Evolutionary conservation across 768 basidiomycete genomes (phyloP), one percentile per base, ranked within the genome.

Genomic region (Tulasnella sp.): DNA sequence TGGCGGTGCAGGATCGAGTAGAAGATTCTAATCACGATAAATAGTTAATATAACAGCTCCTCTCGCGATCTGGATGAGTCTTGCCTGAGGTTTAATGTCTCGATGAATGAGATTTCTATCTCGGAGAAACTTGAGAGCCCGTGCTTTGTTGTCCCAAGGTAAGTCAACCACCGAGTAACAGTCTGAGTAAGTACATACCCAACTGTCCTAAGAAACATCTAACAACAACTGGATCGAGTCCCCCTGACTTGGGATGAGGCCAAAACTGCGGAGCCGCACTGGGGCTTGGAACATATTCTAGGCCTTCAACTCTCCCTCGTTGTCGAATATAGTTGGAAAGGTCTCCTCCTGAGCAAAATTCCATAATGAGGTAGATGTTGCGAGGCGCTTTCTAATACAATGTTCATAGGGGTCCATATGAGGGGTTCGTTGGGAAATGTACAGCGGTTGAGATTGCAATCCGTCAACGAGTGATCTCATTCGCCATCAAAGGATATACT

Each of bases 291-390:
- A 76, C 63, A 53, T 87, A 93, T 63, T 92, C 84, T 10, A 98
- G 73, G 3, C 83, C 81, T 41, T 93, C 84, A 39, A 98, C 81
- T 15, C 83, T 78, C 13, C 93, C 95, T n/a, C 92, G 81, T 62
- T 88, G 90, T 79, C 90, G 91, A 73, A 98, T 93, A 61, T 98
- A 98, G 58, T 88, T 79, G 0, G 90, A 88, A 43, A 99, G 77
- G 66, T 99, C 95, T 2, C 92, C 92, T 1, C 92, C 93, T 1
- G 90, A 79, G 63, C 95, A 98, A 64, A 78, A 96, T 60, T 95
- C 93, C 83, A 98, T 99, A 60, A 99, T 83, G 51, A 99, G 79
- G 69, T 95, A 96, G 60, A 73, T 72, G 60, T 70, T 65, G 20
- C 63, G 62, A 24, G 69, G 67, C 46, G 65, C 70, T 64, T 72